phyloP scores from a whole-genome alignment of 345 rosid genomes.

The Eucalyptus brandiana region DNA sequence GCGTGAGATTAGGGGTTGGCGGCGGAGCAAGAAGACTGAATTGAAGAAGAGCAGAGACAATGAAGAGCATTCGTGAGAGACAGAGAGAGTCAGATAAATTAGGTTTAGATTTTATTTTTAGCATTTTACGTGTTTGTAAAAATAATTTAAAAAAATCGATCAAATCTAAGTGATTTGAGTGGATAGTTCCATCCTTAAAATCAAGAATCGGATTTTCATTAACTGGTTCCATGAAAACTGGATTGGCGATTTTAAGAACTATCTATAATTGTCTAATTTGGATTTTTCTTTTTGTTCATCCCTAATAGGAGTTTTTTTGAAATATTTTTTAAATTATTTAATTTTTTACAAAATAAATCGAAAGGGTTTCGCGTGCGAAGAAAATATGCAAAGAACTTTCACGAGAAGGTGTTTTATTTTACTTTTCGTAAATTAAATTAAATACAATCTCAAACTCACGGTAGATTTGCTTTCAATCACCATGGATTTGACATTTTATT shows the following conservation, averaged over 20 bases:
- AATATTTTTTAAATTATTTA: background rate
- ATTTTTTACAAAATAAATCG: background rate
- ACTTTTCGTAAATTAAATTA: background rate
- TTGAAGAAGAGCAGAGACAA: background rate
- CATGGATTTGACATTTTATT: background rate
- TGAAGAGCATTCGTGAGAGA: background rate
- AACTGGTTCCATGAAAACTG: accelerated
- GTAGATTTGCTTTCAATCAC: background rate
- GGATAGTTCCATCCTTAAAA: accelerated
- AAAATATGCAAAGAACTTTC: background rate
- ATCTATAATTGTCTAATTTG: accelerated
- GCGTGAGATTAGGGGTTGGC: too few species aligned
- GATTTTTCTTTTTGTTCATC: accelerated
- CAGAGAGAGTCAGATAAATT: background rate
- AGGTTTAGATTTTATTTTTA: too few species aligned
- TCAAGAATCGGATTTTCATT: accelerated
- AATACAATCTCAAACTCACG: background rate
- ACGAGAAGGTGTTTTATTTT: background rate
- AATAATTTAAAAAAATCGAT: too few species aligned
- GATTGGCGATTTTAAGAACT: accelerated
- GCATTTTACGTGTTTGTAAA: too few species aligned
- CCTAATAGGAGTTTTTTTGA: accelerated
- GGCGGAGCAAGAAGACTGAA: background rate
- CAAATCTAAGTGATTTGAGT: accelerated
- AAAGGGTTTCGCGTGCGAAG: background rate